Percentiles rank a stretch among this genome's conserved stretches.
These are phyloP conservation scores for Globisporangium paddicum DNA, from an alignment of 352 stramenopile genomes.

Conservation along the genomic window DNA sequence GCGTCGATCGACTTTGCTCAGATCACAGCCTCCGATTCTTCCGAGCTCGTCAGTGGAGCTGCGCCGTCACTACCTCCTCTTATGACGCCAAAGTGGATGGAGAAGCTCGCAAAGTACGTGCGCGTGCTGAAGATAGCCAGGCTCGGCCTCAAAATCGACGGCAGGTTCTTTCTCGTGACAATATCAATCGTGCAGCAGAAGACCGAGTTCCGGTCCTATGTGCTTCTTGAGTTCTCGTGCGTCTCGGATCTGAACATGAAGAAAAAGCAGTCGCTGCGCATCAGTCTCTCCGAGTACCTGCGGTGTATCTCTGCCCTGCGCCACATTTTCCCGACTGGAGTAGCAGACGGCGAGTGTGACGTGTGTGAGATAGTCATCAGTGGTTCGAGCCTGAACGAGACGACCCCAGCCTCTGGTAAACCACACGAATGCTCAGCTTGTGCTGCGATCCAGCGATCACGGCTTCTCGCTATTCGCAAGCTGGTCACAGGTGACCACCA, in stretches of 20 bases:
- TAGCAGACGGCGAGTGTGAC: neutral
- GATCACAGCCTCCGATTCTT: neutral
- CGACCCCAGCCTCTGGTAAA: neutral
- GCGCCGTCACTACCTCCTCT: neutral
- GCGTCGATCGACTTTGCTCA: slow-evolving; percentile 17
- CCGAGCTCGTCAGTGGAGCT: neutral
- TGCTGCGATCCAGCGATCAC: slow-evolving; percentile 4
- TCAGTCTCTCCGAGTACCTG: slow-evolving; percentile 42
- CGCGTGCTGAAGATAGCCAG: slow-evolving; percentile 37
- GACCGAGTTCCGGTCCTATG: slow-evolving; percentile 43
- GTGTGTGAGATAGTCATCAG: neutral
- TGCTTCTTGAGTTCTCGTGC: slow-evolving; percentile 38
- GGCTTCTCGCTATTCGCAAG: slow-evolving; percentile 1
- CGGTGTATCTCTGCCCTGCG: slow-evolving; percentile 22
- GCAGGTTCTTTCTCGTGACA: slow-evolving; percentile 31
- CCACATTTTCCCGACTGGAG: neutral
- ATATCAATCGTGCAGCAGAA: slow-evolving; percentile 57
- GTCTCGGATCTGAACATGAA: slow-evolving; percentile 3
- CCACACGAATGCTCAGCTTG: slow-evolving; percentile 1
- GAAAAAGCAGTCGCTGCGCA: slow-evolving; percentile 30
- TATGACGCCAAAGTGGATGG: slow-evolving; percentile 27
- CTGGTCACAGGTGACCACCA: neutral
- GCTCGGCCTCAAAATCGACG: slow-evolving; percentile 34
- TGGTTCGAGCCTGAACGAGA: neutral
- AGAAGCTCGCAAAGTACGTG: slow-evolving; percentile 39